Evolutionary conservation across 2,329 filamentous ascomycete genomes (phyloP), one percentile per base, ranked within the genome.

Genomic region (Metarhizium brunneum): DNA sequence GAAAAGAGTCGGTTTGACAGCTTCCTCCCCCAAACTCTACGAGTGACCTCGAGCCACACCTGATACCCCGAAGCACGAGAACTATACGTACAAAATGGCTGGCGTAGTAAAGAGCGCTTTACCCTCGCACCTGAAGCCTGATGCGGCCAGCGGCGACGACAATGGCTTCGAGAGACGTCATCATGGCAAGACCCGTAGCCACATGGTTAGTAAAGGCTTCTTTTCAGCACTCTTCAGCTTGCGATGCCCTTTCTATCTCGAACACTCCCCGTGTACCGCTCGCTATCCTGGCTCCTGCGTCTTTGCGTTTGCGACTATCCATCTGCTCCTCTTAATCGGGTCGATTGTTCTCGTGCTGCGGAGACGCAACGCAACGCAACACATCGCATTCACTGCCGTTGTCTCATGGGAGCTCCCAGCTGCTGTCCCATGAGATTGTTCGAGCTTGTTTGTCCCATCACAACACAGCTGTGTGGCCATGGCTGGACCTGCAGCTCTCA

Each of bases 101-200:
- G 79, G 83, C 67, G 77, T 78, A 64, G 76, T 85, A 65, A 90
- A 83, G 78, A 85, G 83, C 74, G 88, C 89, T 61, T 77, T 96
- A 65, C 90, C 92, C 61, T 80, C 88, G 47, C 92, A 95, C 79
- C 81, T 96, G 66, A 92, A 90, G 81, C 80, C 85, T 59, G 66
- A 65, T 63, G 78, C 25, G 25, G 25, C 25, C 25, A 25, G 72
- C 52, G 73, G 69, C 57, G 75, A 79, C 52, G 75, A 76, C 59
- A 67, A 67, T 60, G 76, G 75, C 61, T 79, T 84, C 62, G 75
- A 80, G 64, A 78, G 79, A 60, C 84, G 85, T 70, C 88, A 90
- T 70, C 87, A 92, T 73, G 88, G 88, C 76, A 92, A 92, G 82
- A 88, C 87, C 64, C 86, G 88, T 72, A 90, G 87, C 59, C 88